These are phyloP conservation scores for Colletotrichum somersetense DNA, from an alignment of 2,329 filamentous ascomycete genomes.

Conservation along the genomic window DNA sequence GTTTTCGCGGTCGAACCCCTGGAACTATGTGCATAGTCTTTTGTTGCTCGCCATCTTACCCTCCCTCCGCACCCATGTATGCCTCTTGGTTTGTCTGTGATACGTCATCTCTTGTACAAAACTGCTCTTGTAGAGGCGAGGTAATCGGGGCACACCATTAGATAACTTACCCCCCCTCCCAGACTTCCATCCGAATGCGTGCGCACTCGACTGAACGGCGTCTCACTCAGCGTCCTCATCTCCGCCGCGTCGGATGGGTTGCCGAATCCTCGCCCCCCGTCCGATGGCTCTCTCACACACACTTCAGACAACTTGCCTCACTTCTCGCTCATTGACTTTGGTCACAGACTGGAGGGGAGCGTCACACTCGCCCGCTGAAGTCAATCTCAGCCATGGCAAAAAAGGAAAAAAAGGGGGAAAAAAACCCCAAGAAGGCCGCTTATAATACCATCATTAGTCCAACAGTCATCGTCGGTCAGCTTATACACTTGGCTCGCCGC, in stretches of 20 bases:
- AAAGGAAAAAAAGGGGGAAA: not conserved
- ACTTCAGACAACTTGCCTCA: constrained; percentile 1
- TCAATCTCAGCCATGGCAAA: not conserved
- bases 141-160: too few species aligned
- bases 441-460: not conserved
- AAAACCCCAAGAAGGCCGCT: too few species aligned
- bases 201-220: not conserved
- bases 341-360: not conserved
- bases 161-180: too few species aligned
- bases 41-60: not conserved
- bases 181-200: not conserved
- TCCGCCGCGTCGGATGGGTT: constrained; percentile 15
- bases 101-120: not conserved
- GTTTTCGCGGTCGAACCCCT: too few species aligned
- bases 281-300: not conserved
- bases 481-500: not conserved
- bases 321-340: not conserved
- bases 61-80: not conserved
- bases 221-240: constrained; percentile 9
- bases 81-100: not conserved
- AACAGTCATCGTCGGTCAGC: not conserved
- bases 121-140: too few species aligned
- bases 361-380: not conserved
- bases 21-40: not conserved
- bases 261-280: constrained; percentile 2